Conservation (phyloP, 306 rosid species). For the Quillaja saponaria region DNA sequence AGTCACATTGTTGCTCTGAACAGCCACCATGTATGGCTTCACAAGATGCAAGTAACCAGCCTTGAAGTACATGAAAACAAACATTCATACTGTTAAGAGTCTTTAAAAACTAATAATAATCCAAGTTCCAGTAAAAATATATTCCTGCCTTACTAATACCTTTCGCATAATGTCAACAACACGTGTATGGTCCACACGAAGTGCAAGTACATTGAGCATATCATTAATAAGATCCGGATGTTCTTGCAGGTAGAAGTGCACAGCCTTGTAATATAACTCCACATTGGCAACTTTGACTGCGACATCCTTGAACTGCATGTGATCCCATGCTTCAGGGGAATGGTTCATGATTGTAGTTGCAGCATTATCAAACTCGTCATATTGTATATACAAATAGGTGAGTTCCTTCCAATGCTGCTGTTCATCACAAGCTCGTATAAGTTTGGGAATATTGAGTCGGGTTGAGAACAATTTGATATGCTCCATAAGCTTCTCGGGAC, state of each 20-base stretch:
- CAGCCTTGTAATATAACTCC: conserved; percentile 93
- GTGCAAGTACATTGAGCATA: conserved; percentile 95
- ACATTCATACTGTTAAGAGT: conserved; percentile 21
- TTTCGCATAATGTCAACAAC: conserved; percentile 98
- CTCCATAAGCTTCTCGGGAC: conserved; percentile 99
- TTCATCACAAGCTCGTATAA: conserved; percentile 97
- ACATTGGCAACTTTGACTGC: conserved; percentile 92
- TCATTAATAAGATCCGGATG: conserved; percentile 98
- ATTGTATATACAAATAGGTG: conserved; percentile 92
- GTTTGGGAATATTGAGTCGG: conserved; percentile 95
- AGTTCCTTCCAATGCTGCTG: conserved; percentile 99
- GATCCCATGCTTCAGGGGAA: conserved; percentile 99
- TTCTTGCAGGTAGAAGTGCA: conserved; percentile 98
- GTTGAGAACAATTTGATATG: conserved; percentile 93
- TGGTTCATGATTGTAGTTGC: conserved; percentile 99
- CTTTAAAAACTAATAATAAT: background rate
- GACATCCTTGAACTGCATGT: conserved; percentile 98
- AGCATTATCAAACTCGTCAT: conserved; percentile 98
- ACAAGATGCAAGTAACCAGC: conserved; percentile 96
- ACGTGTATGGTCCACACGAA: conserved; percentile 97
- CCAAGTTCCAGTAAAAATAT: conserved; percentile 12
- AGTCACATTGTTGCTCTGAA: conserved; percentile 95
- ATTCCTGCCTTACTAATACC: conserved; percentile 43
- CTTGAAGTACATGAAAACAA: conserved; percentile 36
- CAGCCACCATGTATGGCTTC: conserved; percentile 99